Conservation (phyloP, 495 filamentous ascomycete species). For the Saxophila tyrrhenica region DNA sequence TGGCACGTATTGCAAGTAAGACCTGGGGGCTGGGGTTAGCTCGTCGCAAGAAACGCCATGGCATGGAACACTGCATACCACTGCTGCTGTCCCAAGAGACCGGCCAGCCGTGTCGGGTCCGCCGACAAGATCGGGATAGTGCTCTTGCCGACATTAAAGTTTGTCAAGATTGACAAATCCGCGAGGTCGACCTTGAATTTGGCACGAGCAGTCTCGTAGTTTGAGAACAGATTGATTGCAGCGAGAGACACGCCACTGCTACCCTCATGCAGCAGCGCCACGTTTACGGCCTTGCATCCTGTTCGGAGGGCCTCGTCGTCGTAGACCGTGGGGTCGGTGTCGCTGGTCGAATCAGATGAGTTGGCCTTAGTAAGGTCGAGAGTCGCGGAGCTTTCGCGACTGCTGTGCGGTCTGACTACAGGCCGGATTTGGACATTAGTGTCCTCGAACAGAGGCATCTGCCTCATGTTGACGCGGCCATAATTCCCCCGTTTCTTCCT, state of each 20-base stretch:
- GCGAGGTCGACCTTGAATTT: constrained; percentile 12
- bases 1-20: constrained; percentile 13
- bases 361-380: background rate
- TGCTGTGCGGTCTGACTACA: background rate
- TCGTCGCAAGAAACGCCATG: background rate
- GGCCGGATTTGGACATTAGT: constrained; percentile 3
- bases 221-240: background rate
- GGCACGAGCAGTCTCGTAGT: constrained; percentile 8
- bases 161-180: constrained; percentile 13
- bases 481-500: constrained; percentile 16
- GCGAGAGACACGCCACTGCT: background rate
- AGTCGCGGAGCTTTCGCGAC: background rate
- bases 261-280: background rate
- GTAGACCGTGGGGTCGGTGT: background rate
- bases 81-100: constrained; percentile 3
- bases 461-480: constrained; percentile 13
- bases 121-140: constrained; percentile 11
- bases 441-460: constrained; percentile 7
- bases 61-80: background rate
- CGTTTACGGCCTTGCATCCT: background rate
- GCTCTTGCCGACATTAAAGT: constrained; percentile 15
- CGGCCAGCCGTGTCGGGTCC: constrained; percentile 7
- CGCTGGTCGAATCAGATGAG: background rate
- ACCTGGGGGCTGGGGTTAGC: background rate
- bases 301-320: background rate